phyloP scores from a whole-genome alignment of 495 filamentous ascomycete genomes.

The Neurospora tetraspora region DNA sequence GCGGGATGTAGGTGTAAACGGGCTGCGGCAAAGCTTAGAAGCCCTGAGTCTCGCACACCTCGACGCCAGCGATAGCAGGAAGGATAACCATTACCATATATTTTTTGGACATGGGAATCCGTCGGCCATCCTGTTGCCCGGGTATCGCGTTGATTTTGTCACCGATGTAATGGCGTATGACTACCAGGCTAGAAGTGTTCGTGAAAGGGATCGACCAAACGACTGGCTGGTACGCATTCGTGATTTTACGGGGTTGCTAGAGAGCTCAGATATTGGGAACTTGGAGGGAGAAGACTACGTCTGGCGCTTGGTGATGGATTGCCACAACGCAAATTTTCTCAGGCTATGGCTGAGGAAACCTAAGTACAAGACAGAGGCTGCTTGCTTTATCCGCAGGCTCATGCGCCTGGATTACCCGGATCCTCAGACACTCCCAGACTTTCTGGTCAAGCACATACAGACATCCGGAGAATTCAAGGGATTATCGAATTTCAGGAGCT shows the following conservation, averaged over 20 bases:
- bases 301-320: neutral
- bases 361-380: neutral
- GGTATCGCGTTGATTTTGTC: neutral
- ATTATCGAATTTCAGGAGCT: no score
- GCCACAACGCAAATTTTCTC: neutral
- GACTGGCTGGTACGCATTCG: neutral
- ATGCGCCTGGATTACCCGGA: neutral
- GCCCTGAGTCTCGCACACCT: neutral
- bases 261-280: neutral
- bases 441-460: no score
- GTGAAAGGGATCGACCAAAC: neutral
- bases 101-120: neutral
- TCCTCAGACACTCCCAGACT: neutral
- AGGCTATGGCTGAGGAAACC: fast-evolving
- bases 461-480: no score
- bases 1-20: neutral
- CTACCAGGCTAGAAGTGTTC: neutral
- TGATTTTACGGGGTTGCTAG: neutral
- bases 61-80: neutral
- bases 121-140: neutral
- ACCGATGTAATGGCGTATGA: neutral
- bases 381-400: neutral
- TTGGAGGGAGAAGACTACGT: neutral
- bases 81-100: neutral
- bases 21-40: neutral